Conservation (phyloP, 1,284 basidiomycete species). For the Leccinum pachyderme region DNA sequence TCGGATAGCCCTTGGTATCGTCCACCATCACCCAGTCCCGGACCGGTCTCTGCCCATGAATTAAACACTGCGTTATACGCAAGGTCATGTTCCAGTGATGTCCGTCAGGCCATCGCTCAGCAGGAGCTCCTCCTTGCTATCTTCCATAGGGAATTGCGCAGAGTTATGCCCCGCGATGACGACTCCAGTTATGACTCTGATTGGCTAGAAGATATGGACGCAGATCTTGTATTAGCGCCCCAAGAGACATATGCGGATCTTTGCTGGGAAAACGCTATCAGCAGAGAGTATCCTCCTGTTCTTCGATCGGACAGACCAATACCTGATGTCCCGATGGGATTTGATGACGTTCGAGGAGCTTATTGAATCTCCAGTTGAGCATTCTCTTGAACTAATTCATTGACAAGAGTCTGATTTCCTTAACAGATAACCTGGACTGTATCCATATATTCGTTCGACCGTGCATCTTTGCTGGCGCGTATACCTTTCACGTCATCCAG, state of each 20-base stretch:
- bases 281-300: constrained; percentile 12
- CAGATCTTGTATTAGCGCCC: constrained; percentile 28
- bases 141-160: constrained; percentile 30
- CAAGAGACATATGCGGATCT: constrained; percentile 29
- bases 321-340: constrained; percentile 30
- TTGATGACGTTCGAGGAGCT: constrained; percentile 22
- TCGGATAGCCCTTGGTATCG: constrained; percentile 34
- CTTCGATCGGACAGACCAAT: constrained; percentile 9
- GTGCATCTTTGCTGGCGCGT: constrained; percentile 1
- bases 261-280: constrained; percentile 30
- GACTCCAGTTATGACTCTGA: constrained; percentile 19
- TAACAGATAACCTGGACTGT: not conserved
- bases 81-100: constrained; percentile 31
- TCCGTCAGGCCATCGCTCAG: constrained; percentile 32
- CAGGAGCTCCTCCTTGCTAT: constrained; percentile 31
- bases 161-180: constrained; percentile 18
- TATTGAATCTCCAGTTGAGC: constrained; percentile 17
- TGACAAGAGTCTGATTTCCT: constrained; percentile 1
- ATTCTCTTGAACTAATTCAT: not conserved
- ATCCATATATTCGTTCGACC: constrained; percentile 19
- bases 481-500: not conserved
- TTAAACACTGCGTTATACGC: constrained; percentile 17
- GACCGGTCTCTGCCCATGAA: constrained; percentile 22
- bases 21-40: constrained; percentile 17
- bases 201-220: constrained; percentile 30